phyloP scores from a whole-genome alignment of 1,139 yeast genomes.

The Saccharomyces hybrid region DNA sequence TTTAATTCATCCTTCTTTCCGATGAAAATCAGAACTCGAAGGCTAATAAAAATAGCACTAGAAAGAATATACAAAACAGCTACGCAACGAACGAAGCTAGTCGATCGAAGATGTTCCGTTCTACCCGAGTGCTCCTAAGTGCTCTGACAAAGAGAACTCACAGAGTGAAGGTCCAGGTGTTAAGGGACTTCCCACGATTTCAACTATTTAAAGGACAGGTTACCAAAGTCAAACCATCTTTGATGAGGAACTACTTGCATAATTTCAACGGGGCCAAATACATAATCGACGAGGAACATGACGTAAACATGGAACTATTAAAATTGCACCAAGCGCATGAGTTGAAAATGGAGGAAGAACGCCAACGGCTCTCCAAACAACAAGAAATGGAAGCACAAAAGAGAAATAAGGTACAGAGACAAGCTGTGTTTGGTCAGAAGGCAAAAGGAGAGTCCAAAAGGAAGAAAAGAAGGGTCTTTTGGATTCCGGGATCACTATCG shows the following conservation, averaged over 20 bases:
- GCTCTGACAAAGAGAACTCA: constrained; percentile 38
- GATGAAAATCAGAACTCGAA: background rate
- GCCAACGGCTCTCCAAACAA: background rate
- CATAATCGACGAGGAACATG: constrained; percentile 33
- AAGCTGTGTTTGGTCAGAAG: constrained; percentile 2
- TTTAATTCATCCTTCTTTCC: background rate
- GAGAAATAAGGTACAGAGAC: background rate
- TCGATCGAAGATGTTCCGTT: constrained; percentile 19
- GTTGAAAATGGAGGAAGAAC: background rate
- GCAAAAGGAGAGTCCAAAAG: constrained; percentile 7
- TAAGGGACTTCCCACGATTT: constrained; percentile 53
- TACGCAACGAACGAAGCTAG: background rate
- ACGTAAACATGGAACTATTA: constrained; percentile 14
- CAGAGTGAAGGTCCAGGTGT: constrained; percentile 61
- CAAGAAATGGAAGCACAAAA: constrained; percentile 2
- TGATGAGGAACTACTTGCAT: constrained; percentile 75
- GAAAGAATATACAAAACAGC: background rate
- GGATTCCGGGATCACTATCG: constrained; percentile 5
- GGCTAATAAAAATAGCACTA: background rate
- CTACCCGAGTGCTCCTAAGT: constrained; percentile 20
- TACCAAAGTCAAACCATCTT: constrained; percentile 67
- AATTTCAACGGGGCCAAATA: constrained; percentile 66
- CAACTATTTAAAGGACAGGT: constrained; percentile 65
- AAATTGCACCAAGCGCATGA: background rate
- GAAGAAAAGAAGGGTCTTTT: constrained; percentile 5